Conservation (phyloP, 495 filamentous ascomycete species). For the Penicillium paradoxum region DNA sequence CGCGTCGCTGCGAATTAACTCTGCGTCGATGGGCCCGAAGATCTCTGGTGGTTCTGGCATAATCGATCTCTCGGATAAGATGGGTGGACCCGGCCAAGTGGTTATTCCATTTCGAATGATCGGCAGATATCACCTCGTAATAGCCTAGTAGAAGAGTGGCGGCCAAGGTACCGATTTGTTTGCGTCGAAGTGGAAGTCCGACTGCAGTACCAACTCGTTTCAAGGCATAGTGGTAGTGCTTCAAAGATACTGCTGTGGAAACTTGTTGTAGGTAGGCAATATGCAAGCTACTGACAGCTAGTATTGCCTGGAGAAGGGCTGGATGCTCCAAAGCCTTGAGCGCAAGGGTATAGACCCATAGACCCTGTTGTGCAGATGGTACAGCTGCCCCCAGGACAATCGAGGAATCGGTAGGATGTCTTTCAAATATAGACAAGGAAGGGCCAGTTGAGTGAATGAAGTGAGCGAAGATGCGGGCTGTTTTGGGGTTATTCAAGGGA, state of each 20-base stretch:
- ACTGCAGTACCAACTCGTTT: constrained; percentile 72
- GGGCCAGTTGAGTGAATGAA: constrained; percentile 89
- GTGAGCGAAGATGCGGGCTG: constrained; percentile 84
- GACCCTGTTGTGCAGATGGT: constrained; percentile 64
- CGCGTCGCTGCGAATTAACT: constrained; percentile 20
- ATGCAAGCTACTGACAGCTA: constrained; percentile 83
- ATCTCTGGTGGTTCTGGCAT: constrained; percentile 62
- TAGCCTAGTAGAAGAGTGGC: constrained; percentile 85
- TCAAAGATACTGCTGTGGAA: constrained; percentile 71
- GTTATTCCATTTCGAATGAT: constrained; percentile 92
- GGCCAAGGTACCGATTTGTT: constrained; percentile 75
- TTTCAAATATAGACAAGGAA: constrained; percentile 80
- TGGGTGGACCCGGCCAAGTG: constrained; percentile 83
- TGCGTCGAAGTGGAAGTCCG: constrained; percentile 63
- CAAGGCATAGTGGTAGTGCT: constrained; percentile 87
- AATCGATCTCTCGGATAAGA: constrained; percentile 78
- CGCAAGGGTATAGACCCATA: constrained; percentile 87
- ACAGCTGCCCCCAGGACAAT: constrained; percentile 63
- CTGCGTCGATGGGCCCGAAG: constrained; percentile 51
- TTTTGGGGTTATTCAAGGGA: constrained; percentile 76
- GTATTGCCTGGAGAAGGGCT: constrained; percentile 83
- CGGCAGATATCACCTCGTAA: constrained; percentile 91
- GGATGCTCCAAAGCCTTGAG: constrained; percentile 79
- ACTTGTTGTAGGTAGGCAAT: constrained; percentile 75
- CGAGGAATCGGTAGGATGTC: constrained; percentile 73